A percentile compares a stretch with the other conserved stretches of the same genome.
phyloP scores from a whole-genome alignment of 2,329 filamentous ascomycete genomes.

The Cytospora piceicola region DNA sequence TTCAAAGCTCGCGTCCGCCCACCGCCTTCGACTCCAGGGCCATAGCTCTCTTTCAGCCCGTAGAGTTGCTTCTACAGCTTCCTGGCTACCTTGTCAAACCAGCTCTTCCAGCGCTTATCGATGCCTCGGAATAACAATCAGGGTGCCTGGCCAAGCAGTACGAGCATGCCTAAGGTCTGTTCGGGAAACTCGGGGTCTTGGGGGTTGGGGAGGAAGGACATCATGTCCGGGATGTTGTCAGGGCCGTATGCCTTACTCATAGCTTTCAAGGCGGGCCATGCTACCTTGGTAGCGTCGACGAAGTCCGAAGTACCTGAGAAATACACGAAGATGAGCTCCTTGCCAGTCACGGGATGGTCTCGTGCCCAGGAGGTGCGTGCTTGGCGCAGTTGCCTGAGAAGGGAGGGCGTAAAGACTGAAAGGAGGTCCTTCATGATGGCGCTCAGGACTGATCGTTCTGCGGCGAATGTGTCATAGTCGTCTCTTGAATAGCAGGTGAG shows the following conservation, averaged over 20 bases:
- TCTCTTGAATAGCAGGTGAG: neutral
- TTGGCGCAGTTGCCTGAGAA: slow-evolving; percentile 8
- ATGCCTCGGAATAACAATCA: slow-evolving; percentile 35
- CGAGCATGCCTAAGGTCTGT: slow-evolving; percentile 37
- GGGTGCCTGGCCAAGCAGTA: slow-evolving; percentile 38
- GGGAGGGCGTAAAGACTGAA: slow-evolving; percentile 10
- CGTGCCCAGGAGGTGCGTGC: slow-evolving; percentile 9
- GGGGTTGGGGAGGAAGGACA: slow-evolving; percentile 34
- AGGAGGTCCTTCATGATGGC: slow-evolving; percentile 14
- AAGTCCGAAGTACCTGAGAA: slow-evolving; percentile 4
- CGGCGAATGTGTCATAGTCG: too few species aligned
- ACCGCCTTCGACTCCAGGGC: slow-evolving; percentile 32
- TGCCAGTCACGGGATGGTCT: neutral
- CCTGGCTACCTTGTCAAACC: slow-evolving; percentile 36
- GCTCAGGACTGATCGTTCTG: too few species aligned
- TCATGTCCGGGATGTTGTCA: slow-evolving; percentile 35
- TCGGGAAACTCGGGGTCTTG: slow-evolving; percentile 33
- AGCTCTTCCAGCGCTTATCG: slow-evolving; percentile 36
- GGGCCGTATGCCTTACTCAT: slow-evolving; percentile 34
- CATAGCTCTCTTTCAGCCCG: slow-evolving; percentile 29
- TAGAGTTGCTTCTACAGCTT: slow-evolving; percentile 29
- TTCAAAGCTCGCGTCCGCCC: slow-evolving; percentile 33
- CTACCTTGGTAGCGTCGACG: neutral
- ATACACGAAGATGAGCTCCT: neutral
- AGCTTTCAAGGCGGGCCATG: slow-evolving; percentile 33